Conservation (phyloP, 768 basidiomycete species). For the Agaricus blazei region DNA sequence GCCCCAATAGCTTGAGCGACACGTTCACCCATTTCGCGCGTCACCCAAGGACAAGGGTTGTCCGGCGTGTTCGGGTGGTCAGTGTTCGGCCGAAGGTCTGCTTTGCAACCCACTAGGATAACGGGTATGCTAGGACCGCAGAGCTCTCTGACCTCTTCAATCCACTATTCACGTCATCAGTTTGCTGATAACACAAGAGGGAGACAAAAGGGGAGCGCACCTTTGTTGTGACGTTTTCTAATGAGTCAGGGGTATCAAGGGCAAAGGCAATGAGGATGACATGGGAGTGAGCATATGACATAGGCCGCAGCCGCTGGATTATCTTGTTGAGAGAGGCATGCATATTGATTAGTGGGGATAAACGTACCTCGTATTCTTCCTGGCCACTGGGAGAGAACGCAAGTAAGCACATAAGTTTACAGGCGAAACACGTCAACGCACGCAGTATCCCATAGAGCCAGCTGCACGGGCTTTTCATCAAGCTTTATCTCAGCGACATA, state of each 20-base stretch:
- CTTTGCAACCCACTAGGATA: slow-evolving; percentile 94
- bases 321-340: background rate
- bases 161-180: slow-evolving; percentile 62
- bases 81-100: slow-evolving; percentile 73
- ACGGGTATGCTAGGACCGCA: slow-evolving; percentile 92
- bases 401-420: slow-evolving; percentile 10
- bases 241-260: slow-evolving; percentile 92
- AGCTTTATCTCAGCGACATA: slow-evolving; percentile 98
- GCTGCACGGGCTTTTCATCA: slow-evolving; percentile 95
- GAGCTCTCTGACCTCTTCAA: slow-evolving; percentile 95
- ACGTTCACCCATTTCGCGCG: slow-evolving; percentile 75
- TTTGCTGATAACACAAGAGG: background rate
- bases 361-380: slow-evolving; percentile 90
- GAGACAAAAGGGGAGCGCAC: slow-evolving; percentile 31
- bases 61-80: slow-evolving; percentile 40
- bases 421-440: slow-evolving; percentile 38
- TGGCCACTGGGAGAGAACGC: slow-evolving; percentile 62
- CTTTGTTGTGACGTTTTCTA: slow-evolving; percentile 94
- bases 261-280: slow-evolving; percentile 98
- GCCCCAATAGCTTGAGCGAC: slow-evolving; percentile 86
- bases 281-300: slow-evolving; percentile 98
- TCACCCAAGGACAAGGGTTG: slow-evolving; percentile 51
- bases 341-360: slow-evolving; percentile 9
- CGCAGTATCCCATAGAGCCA: slow-evolving; percentile 99
- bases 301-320: slow-evolving; percentile 79